Base-by-base conservation (phyloP, 169 alveolate genomes). In the Hepatocystis sp. region DNA sequence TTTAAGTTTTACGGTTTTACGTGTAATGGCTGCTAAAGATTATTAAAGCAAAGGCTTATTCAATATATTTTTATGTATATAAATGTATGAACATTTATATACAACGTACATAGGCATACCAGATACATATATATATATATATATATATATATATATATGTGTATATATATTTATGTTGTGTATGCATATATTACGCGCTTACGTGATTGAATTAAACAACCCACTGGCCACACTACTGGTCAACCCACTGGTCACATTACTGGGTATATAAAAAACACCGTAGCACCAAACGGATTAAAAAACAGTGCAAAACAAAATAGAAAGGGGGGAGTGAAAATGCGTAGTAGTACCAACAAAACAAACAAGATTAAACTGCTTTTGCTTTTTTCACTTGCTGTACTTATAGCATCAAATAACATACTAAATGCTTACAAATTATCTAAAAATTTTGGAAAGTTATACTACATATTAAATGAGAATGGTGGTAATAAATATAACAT, bases 381-480 rank as follows among this genome's bases (percentile, higher is more conserved):
- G 13, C 53, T 15, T 23, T 64, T 76, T 63, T 28, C 58, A 42
- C 15, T 58, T 58, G 78, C 39, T 44, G 68, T 39, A 40, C 51
- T 76, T 64, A 25, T 76, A 28, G 58, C 40, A 58, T 23, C 39
- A 42, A 52, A 58, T 76, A 76, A 76, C 27, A 47, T 11, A 23
- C 34, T 23, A 15, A 66, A 56, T 58, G 60, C 88, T 28, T 76
- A 42, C 39, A 76, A 76, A 28, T 19, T 49, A 30, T 40, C 78
- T 44, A 30, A 76, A 13, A 56, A 25, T 58, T 32, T 39, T 21
- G 66, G 58, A 15, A 76, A 76, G 58, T 58, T 76, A 23, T 58
- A 58, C 28, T 76, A 76, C 67, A 60, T 76, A 76, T 51, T 76
- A 36, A 76, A 76, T 58, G 56, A 76, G 65, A 56, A 58, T 28